Conservation (phyloP, 345 rosid species). For the Aquilaria yunnanensis region DNA sequence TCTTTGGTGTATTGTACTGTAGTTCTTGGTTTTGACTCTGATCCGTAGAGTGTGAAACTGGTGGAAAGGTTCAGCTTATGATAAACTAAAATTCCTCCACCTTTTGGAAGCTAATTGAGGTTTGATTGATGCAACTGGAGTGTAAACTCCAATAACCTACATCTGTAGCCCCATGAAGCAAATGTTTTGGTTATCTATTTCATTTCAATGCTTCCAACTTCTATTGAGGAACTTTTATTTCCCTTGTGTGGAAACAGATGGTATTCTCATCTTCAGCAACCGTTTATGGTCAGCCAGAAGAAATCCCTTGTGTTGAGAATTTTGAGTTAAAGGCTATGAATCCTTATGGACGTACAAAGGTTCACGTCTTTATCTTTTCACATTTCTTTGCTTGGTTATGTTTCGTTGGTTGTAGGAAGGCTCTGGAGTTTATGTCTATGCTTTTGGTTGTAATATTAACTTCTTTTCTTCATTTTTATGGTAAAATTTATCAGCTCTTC, state of each 20-base stretch:
- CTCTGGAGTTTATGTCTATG: not conserved
- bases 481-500: constrained; percentile 43
- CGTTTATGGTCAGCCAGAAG: constrained; percentile 91
- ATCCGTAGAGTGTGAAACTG: no score
- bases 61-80: no score
- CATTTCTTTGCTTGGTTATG: not conserved
- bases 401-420: no score
- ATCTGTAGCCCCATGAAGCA: no score
- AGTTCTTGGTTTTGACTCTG: no score
- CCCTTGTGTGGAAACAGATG: constrained; percentile 32
- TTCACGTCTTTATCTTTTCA: constrained; percentile 11
- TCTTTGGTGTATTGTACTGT: no score
- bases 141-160: no score
- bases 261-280: constrained; percentile 98
- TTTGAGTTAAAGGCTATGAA: constrained; percentile 71
- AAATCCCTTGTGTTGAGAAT: constrained; percentile 78
- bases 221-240: not conserved
- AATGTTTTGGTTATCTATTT: no score
- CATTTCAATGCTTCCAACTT: not conserved
- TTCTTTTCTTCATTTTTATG: not conserved
- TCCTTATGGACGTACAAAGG: constrained; percentile 97
- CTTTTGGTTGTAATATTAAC: not conserved
- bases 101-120: no score
- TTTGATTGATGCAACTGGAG: no score
- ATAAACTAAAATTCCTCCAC: no score